phyloP scores from a whole-genome alignment of 2,329 filamentous ascomycete species.

The Furcasterigmium sp. region DNA sequence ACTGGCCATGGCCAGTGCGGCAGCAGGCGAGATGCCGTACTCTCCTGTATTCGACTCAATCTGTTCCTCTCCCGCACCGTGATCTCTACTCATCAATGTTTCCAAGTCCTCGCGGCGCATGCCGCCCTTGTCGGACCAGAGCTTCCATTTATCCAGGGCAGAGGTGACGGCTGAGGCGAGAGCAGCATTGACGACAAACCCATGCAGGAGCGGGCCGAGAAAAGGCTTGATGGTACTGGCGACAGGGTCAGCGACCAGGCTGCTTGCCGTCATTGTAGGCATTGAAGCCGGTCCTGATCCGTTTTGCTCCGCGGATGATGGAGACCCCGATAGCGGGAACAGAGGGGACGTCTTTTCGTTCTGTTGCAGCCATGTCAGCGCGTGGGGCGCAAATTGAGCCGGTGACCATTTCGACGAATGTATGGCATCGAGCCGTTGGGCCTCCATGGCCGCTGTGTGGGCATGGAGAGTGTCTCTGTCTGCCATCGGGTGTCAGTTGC shows the following conservation, averaged over 20 bases:
- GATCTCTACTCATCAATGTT: constrained; percentile 17
- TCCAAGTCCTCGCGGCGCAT: constrained; percentile 42
- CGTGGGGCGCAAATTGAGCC: constrained; percentile 37
- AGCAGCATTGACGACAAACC: constrained; percentile 42
- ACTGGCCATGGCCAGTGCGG: constrained; percentile 39
- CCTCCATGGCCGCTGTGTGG: constrained; percentile 36
- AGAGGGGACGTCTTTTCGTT: background rate
- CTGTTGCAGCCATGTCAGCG: constrained; percentile 35
- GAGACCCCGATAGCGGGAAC: background rate
- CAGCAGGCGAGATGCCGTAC: constrained; percentile 2
- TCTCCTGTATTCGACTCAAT: too few relatives aligned
- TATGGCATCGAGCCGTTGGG: constrained; percentile 42
- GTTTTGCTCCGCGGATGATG: background rate
- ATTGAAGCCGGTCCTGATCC: too few relatives aligned
- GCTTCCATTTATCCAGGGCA: constrained; percentile 47
- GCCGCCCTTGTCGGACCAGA: constrained; percentile 50
- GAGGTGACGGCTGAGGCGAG: constrained; percentile 22
- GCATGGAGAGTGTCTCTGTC: constrained; percentile 35
- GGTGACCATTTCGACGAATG: constrained; percentile 49
- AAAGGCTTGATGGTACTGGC: constrained; percentile 27
- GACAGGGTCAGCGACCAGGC: constrained; percentile 9
- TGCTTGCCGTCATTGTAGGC: background rate
- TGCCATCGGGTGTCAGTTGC: constrained; percentile 12
- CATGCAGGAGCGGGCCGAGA: constrained; percentile 42
- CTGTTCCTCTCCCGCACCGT: constrained; percentile 21